phyloP scores from a whole-genome alignment of 306 rosid genomes.

The Lupinus albus region DNA sequence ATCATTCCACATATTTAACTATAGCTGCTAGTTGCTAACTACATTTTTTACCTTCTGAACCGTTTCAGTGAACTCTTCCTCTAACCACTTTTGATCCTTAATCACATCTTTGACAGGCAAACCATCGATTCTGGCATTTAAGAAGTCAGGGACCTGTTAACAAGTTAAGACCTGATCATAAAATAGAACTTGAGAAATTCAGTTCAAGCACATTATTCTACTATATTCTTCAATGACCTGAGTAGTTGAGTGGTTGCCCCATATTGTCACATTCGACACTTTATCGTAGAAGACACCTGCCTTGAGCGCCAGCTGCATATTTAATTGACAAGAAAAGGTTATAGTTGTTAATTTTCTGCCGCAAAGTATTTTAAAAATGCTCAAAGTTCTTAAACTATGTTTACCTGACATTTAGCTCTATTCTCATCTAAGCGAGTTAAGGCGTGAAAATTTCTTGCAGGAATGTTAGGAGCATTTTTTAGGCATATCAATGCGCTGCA shows the following conservation, averaged over 20 bases:
- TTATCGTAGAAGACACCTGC: constrained; percentile 97
- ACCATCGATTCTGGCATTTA: constrained; percentile 87
- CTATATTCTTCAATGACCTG: constrained; percentile 61
- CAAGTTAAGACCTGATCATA: constrained; percentile 28
- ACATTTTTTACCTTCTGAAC: constrained; percentile 73
- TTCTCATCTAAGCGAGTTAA: constrained; percentile 95
- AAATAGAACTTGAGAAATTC: constrained; percentile 27
- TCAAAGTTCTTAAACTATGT: constrained; percentile 9
- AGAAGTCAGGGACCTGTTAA: constrained; percentile 89
- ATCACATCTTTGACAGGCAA: constrained; percentile 84
- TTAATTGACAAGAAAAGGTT: constrained; percentile 33
- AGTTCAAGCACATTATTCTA: constrained; percentile 6
- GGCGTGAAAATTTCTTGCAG: constrained; percentile 91
- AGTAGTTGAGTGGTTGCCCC: constrained; percentile 99
- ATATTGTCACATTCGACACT: constrained; percentile 89
- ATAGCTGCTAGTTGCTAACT: neutral
- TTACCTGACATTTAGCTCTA: constrained; percentile 97
- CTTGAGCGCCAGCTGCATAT: constrained; percentile 84
- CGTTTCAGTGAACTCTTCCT: constrained; percentile 85
- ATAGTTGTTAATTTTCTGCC: constrained; percentile 13
- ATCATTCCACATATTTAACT: neutral
- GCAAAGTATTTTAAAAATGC: neutral
- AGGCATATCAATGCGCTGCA: constrained; percentile 87
- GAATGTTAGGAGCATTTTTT: constrained; percentile 96
- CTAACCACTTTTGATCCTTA: constrained; percentile 87